Conservation (phyloP, 345 rosid genomes). For the sweet orange (Citrus sinensis) region DVS_A1.0 CM039165.1:35364001-35364500, state of each 20-base stretch:
- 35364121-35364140: slow-evolving; percentile 2
- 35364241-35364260: not conserved
- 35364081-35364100: not conserved
- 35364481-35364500: not conserved
- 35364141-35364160: not conserved
- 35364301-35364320: not conserved
- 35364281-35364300: not conserved
- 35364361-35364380: not conserved
- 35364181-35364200: not conserved
- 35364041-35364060: not conserved
- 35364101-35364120: not conserved
- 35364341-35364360: not conserved
- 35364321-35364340: not conserved
- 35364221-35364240: slow-evolving; percentile 3
- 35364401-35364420: slow-evolving; percentile 2
- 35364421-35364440: not conserved
- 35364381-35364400: not conserved
- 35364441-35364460: not conserved
- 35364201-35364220: slow-evolving; percentile 1
- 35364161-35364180: not conserved
- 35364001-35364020: slow-evolving; percentile 5
- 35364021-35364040: not conserved
- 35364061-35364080: slow-evolving; percentile 4
- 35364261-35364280: not conserved
- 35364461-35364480: not conserved